phyloP scores from a whole-genome alignment of 768 basidiomycete genomes.

The Nidularia pulvinata region DNA sequence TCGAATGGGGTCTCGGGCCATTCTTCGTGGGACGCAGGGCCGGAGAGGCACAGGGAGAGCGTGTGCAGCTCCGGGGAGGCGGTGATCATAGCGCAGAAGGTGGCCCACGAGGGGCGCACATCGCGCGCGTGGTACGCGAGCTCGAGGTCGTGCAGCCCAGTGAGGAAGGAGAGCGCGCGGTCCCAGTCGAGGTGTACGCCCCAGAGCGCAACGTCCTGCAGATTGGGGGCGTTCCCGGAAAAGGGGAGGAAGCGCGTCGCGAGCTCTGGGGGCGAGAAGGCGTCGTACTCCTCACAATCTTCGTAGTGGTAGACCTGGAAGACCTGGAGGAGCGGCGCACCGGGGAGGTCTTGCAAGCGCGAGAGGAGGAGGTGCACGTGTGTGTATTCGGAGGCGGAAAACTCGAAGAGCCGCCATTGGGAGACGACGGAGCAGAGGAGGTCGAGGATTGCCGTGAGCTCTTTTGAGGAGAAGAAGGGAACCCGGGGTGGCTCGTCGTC shows the following conservation, averaged over 20 bases:
- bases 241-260: slow-evolving; percentile 46
- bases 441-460: too few relatives aligned
- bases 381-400: too few relatives aligned
- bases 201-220: slow-evolving; percentile 53
- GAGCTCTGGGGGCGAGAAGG: slow-evolving; percentile 38
- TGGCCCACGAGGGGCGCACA: slow-evolving; percentile 58
- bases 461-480: too few relatives aligned
- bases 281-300: slow-evolving; percentile 37
- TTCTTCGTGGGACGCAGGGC: slow-evolving; percentile 40
- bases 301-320: slow-evolving; percentile 60
- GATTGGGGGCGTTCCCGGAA: slow-evolving; percentile 51
- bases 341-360: too few relatives aligned
- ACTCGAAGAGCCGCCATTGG: too few relatives aligned
- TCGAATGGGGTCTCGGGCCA: slow-evolving; percentile 33
- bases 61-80: slow-evolving; percentile 51
- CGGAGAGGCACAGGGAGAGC: slow-evolving; percentile 56
- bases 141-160: slow-evolving; percentile 48
- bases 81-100: slow-evolving; percentile 51
- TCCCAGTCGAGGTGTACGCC: slow-evolving; percentile 75
- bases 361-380: too few relatives aligned
- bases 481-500: too few relatives aligned
- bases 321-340: slow-evolving; percentile 51
- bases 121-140: slow-evolving; percentile 63
- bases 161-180: slow-evolving; percentile 38
- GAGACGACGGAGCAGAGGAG: too few relatives aligned